Percentiles rank a stretch among this genome's conserved stretches.
Conservation (phyloP, 257 asterid genomes). For the Echites panduratus region DNA sequence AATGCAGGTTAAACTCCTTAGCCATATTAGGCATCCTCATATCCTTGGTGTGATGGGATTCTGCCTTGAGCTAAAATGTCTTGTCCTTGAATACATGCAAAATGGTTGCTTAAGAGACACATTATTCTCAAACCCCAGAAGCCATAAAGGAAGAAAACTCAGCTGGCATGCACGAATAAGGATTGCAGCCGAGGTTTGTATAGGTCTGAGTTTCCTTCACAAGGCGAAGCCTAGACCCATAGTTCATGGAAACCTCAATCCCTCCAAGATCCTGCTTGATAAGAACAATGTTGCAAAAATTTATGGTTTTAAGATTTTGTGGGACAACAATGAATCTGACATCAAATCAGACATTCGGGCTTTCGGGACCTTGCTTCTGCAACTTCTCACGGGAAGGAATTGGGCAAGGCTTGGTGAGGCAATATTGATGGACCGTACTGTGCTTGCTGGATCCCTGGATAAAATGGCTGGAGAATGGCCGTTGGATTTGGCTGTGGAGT, state of each 20-base stretch:
- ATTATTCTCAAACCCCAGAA: slow-evolving; percentile 37
- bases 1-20: slow-evolving; percentile 46
- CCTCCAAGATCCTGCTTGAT: slow-evolving; percentile 60
- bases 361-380: slow-evolving; percentile 55
- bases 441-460: slow-evolving; percentile 30
- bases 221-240: slow-evolving; percentile 46
- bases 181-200: slow-evolving; percentile 54
- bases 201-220: slow-evolving; percentile 57
- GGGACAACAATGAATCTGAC: slow-evolving; percentile 16
- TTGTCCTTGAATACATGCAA: slow-evolving; percentile 51
- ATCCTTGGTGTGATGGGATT: slow-evolving; percentile 52
- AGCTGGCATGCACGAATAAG: slow-evolving; percentile 50
- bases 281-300: slow-evolving; percentile 40
- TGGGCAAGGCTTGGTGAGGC: slow-evolving; percentile 27
- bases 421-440: slow-evolving; percentile 22
- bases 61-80: slow-evolving; percentile 55
- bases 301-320: slow-evolving; percentile 23
- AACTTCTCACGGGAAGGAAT: slow-evolving; percentile 52
- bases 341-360: slow-evolving; percentile 37
- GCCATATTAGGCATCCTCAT: slow-evolving; percentile 51
- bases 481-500: slow-evolving; percentile 53
- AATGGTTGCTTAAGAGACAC: slow-evolving; percentile 52
- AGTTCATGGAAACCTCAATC: slow-evolving; percentile 51
- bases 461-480: slow-evolving; percentile 57
- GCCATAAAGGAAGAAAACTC: slow-evolving; percentile 28